Evolutionary conservation across 164 flowering plant species (phyloP).

Genomic region (Malania oleifera): DNA sequence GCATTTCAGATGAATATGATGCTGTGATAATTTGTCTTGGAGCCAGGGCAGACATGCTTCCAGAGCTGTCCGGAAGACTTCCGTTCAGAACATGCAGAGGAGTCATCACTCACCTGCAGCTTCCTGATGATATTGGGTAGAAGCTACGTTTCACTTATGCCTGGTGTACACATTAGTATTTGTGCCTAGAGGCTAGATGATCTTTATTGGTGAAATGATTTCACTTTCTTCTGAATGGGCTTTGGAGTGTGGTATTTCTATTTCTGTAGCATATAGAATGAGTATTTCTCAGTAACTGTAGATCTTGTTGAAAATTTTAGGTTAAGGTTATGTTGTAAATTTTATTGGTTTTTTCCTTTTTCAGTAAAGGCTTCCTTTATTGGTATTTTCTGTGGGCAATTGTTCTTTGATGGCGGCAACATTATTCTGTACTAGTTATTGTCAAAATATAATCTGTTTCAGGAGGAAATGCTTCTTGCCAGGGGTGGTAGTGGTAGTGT

Average conservation of each 20-base stretch:
- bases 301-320: too few species aligned
- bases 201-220: neutral
- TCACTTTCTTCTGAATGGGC: neutral
- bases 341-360: too few species aligned
- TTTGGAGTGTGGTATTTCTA: neutral
- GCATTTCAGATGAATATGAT: constrained; percentile 56
- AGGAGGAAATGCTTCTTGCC: too few species aligned
- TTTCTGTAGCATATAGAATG: neutral
- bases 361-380: too few species aligned
- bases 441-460: too few species aligned
- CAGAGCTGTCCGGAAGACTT: constrained; percentile 73
- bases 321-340: too few species aligned
- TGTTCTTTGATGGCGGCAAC: too few species aligned
- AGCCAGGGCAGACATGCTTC: constrained; percentile 67
- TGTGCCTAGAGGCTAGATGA: neutral
- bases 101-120: constrained; percentile 57
- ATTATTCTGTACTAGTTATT: too few species aligned
- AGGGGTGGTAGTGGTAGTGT: too few species aligned
- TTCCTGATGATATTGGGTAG: constrained; percentile 48
- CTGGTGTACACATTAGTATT: neutral
- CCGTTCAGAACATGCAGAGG: constrained; percentile 95
- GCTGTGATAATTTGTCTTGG: constrained; percentile 79
- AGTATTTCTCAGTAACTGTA: neutral
- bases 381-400: too few species aligned
- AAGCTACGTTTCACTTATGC: neutral